A percentile compares a stretch with the other conserved stretches of the same genome.
phyloP scores from a whole-genome alignment of 2,329 filamentous ascomycete species.

The Leptographium procerum region DNA sequence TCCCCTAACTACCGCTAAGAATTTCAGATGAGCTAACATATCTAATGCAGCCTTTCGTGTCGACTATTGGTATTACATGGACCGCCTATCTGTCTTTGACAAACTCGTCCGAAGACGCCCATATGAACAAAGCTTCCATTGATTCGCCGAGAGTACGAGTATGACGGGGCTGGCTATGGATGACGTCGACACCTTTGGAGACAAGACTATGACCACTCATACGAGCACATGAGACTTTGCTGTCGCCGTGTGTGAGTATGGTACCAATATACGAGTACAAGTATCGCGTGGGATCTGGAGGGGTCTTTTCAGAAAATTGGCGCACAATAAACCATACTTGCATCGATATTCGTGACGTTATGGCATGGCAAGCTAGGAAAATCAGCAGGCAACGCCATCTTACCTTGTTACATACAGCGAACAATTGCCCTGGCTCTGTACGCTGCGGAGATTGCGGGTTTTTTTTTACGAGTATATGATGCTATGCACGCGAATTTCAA shows the following conservation, averaged over 20 bases:
- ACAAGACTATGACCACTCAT: background rate
- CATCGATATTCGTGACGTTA: background rate
- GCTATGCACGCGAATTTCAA: background rate
- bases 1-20: too few relatives aligned
- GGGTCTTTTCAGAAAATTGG: background rate
- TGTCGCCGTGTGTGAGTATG: background rate
- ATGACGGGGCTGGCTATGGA: slow-evolving; percentile 18
- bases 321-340: background rate
- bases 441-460: background rate
- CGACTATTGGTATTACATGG: slow-evolving; percentile 92
- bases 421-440: background rate
- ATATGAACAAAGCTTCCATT: slow-evolving; percentile 17
- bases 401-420: background rate
- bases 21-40: background rate
- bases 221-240: background rate
- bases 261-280: background rate
- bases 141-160: slow-evolving; percentile 26
- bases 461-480: too few relatives aligned
- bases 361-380: background rate
- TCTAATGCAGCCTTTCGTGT: slow-evolving; percentile 70
- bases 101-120: slow-evolving; percentile 69
- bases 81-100: slow-evolving; percentile 90
- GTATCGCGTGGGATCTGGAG: background rate
- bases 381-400: background rate
- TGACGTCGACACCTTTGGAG: background rate